Conservation (phyloP, 306 rosid genomes). For the Myrica gale region DNA sequence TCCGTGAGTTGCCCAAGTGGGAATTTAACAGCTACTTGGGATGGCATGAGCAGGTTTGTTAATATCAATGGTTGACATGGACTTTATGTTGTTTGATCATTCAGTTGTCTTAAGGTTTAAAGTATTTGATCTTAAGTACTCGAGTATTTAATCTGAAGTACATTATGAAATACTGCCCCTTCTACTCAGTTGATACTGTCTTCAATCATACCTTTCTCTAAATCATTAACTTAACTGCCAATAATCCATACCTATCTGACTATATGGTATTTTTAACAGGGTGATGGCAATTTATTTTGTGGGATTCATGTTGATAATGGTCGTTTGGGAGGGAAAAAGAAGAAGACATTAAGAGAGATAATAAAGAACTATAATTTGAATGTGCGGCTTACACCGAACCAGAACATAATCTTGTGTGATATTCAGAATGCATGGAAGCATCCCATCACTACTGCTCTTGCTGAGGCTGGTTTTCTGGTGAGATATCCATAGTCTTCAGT, state of each 20-base stretch:
- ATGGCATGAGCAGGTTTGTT: slow-evolving; percentile 95
- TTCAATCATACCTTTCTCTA: slow-evolving; percentile 17
- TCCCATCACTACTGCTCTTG: slow-evolving; percentile 79
- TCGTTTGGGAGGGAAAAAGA: slow-evolving; percentile 85
- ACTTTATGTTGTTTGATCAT: slow-evolving; percentile 17
- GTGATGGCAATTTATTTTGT: slow-evolving; percentile 78
- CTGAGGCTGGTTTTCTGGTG: slow-evolving; percentile 97
- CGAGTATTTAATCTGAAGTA: neutral
- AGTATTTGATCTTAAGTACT: neutral
- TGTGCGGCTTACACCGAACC: slow-evolving; percentile 86
- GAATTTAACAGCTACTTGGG: slow-evolving; percentile 93
- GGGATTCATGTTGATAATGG: slow-evolving; percentile 95
- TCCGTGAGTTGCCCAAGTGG: slow-evolving; percentile 78
- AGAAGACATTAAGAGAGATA: slow-evolving; percentile 78
- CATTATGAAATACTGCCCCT: neutral
- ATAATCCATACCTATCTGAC: neutral
- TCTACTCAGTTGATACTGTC: neutral
- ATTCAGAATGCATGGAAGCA: slow-evolving; percentile 85
- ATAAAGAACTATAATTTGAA: slow-evolving; percentile 81
- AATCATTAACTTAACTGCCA: slow-evolving; percentile 6
- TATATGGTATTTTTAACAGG: slow-evolving; percentile 44
- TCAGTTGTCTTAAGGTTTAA: neutral
- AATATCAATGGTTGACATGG: slow-evolving; percentile 7
- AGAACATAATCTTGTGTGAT: slow-evolving; percentile 84
- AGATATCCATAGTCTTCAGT: slow-evolving; percentile 33